Evolutionary conservation across 2,329 filamentous ascomycete genomes (phyloP).

Genomic region (Thelonectria blattea): DNA sequence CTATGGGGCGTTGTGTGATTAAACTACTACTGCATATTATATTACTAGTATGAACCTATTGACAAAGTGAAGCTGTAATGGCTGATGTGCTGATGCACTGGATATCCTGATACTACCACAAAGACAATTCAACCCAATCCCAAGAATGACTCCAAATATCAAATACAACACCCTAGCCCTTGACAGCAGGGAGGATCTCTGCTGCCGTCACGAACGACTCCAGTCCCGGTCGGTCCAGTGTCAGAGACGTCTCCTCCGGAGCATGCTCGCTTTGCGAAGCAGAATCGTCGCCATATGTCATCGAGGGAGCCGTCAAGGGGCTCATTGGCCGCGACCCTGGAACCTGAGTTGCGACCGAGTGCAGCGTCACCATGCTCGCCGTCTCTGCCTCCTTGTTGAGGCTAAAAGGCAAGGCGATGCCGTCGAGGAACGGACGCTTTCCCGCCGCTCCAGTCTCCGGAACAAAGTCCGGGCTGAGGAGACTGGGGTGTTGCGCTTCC

Average conservation of each 20-base stretch:
- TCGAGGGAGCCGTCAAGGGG: constrained; percentile 37
- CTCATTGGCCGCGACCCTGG: constrained; percentile 45
- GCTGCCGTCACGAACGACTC: constrained; percentile 64
- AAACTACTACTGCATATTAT: constrained; percentile 8
- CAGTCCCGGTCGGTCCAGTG: constrained; percentile 46
- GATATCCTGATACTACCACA: constrained; percentile 23
- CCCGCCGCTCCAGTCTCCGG: constrained; percentile 59
- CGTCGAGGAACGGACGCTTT: constrained; percentile 70
- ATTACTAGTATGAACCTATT: constrained; percentile 15
- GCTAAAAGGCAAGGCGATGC: constrained; percentile 76
- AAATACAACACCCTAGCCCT: constrained; percentile 26
- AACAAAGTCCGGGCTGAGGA: constrained; percentile 50
- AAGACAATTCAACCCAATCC: constrained; percentile 26
- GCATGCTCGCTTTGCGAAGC: constrained; percentile 11
- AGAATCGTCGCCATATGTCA: constrained; percentile 1
- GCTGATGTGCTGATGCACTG: constrained; percentile 21
- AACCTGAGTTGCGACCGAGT: constrained; percentile 46
- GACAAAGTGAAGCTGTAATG: constrained; percentile 16
- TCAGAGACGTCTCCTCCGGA: constrained; percentile 6
- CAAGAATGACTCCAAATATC: constrained; percentile 21
- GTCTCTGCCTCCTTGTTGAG: constrained; percentile 68
- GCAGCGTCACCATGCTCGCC: constrained; percentile 73
- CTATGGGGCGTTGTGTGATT: constrained; percentile 18
- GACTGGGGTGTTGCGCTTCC: constrained; percentile 48
- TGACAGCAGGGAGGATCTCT: constrained; percentile 47